These are phyloP conservation scores for Paramecium primaurelia DNA, from an alignment of 73 alveolate species.

Conservation along the genomic window DNA sequence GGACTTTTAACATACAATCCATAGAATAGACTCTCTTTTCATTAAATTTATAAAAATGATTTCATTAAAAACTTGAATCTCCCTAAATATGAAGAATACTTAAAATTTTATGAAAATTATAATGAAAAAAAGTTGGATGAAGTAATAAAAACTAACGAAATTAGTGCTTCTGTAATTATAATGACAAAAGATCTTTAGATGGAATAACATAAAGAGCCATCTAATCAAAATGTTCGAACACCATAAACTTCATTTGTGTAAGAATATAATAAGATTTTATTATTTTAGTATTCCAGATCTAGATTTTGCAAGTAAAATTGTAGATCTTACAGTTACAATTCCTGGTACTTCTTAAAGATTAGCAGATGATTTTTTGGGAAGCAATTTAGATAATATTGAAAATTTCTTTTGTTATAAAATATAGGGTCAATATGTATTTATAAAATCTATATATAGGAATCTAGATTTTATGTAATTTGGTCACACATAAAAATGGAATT, in stretches of 20 bases:
- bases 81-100: background rate
- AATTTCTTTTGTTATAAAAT: background rate
- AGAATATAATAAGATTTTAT: too few species aligned
- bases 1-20: background rate
- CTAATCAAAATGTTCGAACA: too few species aligned
- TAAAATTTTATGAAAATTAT: background rate
- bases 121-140: background rate
- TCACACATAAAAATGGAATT: background rate
- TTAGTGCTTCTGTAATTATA: too few species aligned
- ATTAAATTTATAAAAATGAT: background rate
- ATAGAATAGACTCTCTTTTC: background rate
- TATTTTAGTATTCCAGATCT: too few species aligned
- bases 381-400: background rate
- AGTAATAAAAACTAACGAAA: background rate
- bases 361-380: background rate
- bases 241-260: too few species aligned
- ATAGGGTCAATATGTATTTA: background rate
- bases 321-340: too few species aligned
- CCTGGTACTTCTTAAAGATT: too few species aligned
- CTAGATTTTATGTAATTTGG: background rate
- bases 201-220: too few species aligned
- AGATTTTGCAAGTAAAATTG: too few species aligned
- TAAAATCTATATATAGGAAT: background rate
- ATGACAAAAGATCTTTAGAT: background rate
- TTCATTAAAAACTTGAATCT: background rate